Conservation (phyloP, 2,329 filamentous ascomycete species). For the Xylariaceae sp. region DNA sequence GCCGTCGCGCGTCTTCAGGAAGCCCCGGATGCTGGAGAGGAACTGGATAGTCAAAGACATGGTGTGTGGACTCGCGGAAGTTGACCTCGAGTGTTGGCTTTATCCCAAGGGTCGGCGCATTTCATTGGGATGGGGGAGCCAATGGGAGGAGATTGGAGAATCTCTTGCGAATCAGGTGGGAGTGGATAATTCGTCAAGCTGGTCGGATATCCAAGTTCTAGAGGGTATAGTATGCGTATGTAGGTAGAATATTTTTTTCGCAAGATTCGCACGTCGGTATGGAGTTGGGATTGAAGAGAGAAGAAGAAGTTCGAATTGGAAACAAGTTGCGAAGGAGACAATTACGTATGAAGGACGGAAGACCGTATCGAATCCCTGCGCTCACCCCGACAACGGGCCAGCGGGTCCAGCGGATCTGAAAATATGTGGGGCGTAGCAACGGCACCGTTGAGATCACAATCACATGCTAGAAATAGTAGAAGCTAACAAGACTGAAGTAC, state of each 20-base stretch:
- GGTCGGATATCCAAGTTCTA: too few relatives aligned
- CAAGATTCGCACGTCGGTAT: too few relatives aligned
- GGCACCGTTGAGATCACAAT: too few relatives aligned
- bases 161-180: not conserved
- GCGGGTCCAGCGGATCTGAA: too few relatives aligned
- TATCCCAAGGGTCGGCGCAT: slow-evolving; percentile 8
- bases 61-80: slow-evolving; percentile 11
- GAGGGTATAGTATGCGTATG: too few relatives aligned
- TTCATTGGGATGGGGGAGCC: slow-evolving; percentile 1
- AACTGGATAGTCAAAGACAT: slow-evolving; percentile 66
- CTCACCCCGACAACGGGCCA: not conserved
- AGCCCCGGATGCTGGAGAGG: slow-evolving; percentile 56
- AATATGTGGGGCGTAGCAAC: too few relatives aligned
- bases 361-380: not conserved
- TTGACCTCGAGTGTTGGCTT: slow-evolving; percentile 4
- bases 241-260: too few relatives aligned
- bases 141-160: not conserved
- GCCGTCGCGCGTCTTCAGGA: slow-evolving; percentile 61
- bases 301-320: too few relatives aligned
- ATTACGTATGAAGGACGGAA: not conserved
- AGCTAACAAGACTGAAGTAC: too few relatives aligned
- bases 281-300: too few relatives aligned
- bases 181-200: not conserved
- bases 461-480: too few relatives aligned
- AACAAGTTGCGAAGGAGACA: not conserved